These are phyloP conservation scores for Escovopsis weberi DNA, from an alignment of 2,329 filamentous ascomycete genomes.

Conservation along the genomic window DNA sequence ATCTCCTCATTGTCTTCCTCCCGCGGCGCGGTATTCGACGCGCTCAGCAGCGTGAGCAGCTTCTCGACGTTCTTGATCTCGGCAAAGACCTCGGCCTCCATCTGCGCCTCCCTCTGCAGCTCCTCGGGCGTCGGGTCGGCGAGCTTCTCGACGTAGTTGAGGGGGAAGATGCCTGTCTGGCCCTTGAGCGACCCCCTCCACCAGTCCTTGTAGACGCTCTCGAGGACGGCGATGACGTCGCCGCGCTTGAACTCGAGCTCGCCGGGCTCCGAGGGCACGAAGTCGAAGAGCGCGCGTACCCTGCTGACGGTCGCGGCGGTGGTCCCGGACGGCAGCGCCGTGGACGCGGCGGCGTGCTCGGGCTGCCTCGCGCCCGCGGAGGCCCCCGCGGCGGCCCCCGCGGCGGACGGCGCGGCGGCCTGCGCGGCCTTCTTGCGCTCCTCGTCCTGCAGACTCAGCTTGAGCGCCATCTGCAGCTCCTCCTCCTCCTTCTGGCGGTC, in stretches of 20 bases:
- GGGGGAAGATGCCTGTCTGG: conserved; percentile 91
- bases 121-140: conserved; percentile 90
- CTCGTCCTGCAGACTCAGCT: conserved; percentile 84
- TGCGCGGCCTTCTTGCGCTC: conserved; percentile 39
- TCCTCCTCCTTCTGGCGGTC: conserved; percentile 95
- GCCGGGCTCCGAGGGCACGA: conserved; percentile 82
- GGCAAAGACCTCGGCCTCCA: conserved; percentile 61
- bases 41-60: conserved; percentile 78
- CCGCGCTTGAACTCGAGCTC: conserved; percentile 95
- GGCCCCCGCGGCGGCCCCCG: conserved; percentile 18
- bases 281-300: conserved; percentile 87
- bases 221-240: conserved; percentile 90
- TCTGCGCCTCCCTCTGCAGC: conserved; percentile 86
- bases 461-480: conserved; percentile 90
- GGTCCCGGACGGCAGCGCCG: conserved; percentile 61
- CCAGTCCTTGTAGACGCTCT: conserved; percentile 99
- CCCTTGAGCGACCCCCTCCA: conserved; percentile 93
- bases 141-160: conserved; percentile 98
- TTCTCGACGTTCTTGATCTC: conserved; percentile 52
- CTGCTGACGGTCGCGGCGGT: conserved; percentile 93
- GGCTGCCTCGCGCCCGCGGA: conserved; percentile 23
- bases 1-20: conserved; percentile 96
- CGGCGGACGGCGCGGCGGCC: conserved; percentile 11
- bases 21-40: conserved; percentile 62
- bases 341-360: conserved; percentile 24